Conservation (phyloP, 352 stramenopile species). For the Hyaloperonospora arabidopsidis region DNA sequence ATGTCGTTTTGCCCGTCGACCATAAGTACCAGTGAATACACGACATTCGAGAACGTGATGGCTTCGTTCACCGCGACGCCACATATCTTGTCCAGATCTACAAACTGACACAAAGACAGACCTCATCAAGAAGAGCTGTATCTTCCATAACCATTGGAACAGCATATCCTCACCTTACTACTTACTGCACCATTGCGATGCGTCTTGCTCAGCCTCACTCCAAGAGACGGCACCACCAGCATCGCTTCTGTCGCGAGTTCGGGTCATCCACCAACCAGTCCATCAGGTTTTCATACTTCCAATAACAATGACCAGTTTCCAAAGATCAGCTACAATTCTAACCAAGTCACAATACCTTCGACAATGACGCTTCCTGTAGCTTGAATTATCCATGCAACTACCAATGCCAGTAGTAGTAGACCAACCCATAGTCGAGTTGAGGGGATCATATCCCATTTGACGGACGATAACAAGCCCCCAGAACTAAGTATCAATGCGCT, state of each 20-base stretch:
- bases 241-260: conserved; percentile 43
- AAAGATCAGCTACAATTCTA: too few species aligned
- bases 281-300: neutral
- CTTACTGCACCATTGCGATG: conserved; percentile 34
- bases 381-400: conserved; percentile 16
- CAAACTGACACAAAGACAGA: conserved; percentile 14
- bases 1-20: conserved; percentile 56
- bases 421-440: conserved; percentile 7
- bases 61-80: conserved; percentile 77
- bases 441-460: conserved; percentile 20
- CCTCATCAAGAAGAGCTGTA: too few species aligned
- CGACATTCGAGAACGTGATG: conserved; percentile 69
- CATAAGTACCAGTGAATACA: conserved; percentile 80
- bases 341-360: conserved; percentile 15
- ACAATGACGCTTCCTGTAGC: conserved; percentile 20
- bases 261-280: neutral
- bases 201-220: conserved; percentile 62
- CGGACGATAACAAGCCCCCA: conserved; percentile 15
- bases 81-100: conserved; percentile 37
- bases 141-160: neutral
- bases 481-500: conserved; percentile 11
- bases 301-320: neutral
- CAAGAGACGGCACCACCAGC: conserved; percentile 62
- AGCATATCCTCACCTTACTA: conserved; percentile 13
- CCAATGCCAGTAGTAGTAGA: conserved; percentile 11